Conservation (phyloP, 2,329 filamentous ascomycete genomes). For the Fusarium torulosum region DNA sequence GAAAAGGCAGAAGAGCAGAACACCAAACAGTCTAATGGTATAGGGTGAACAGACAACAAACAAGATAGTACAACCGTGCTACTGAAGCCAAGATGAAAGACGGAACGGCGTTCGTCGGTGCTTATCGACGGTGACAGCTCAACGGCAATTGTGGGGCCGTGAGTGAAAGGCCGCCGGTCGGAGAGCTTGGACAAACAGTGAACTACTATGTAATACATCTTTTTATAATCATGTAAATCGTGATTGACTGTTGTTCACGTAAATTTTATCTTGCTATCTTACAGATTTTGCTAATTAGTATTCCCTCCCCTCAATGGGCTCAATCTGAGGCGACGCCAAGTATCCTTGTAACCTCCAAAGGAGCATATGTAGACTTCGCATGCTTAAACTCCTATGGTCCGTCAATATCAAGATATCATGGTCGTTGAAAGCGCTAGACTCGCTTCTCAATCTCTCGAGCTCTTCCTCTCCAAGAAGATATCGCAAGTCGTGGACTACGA, state of each 20-base stretch:
- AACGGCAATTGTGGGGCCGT: slow-evolving; percentile 23
- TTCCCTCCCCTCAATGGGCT: not conserved
- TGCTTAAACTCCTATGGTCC: slow-evolving; percentile 54
- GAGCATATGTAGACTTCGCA: slow-evolving; percentile 60
- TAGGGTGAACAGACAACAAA: not conserved
- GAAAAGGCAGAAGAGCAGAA: not conserved
- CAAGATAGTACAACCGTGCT: not conserved
- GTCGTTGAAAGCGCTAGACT: slow-evolving; percentile 52
- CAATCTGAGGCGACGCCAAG: slow-evolving; percentile 47
- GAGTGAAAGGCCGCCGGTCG: slow-evolving; percentile 11
- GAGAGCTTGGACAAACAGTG: not conserved
- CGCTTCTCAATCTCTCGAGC: slow-evolving; percentile 54
- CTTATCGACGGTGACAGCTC: slow-evolving; percentile 22
- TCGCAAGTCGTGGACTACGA: slow-evolving; percentile 66
- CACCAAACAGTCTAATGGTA: not conserved
- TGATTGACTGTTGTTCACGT: not conserved
- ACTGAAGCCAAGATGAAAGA: not conserved
- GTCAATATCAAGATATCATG: slow-evolving; percentile 59
- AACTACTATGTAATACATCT: not conserved
- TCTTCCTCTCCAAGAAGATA: slow-evolving; percentile 64
- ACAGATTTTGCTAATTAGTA: not conserved
- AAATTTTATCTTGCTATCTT: slow-evolving; percentile 5
- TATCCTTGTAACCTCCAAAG: slow-evolving; percentile 73
- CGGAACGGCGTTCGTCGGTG: slow-evolving; percentile 5
- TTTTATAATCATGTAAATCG: not conserved